Evolutionary conservation across 1,139 yeast genomes (phyloP).

Genomic region (Suhomyces taliae): DNA sequence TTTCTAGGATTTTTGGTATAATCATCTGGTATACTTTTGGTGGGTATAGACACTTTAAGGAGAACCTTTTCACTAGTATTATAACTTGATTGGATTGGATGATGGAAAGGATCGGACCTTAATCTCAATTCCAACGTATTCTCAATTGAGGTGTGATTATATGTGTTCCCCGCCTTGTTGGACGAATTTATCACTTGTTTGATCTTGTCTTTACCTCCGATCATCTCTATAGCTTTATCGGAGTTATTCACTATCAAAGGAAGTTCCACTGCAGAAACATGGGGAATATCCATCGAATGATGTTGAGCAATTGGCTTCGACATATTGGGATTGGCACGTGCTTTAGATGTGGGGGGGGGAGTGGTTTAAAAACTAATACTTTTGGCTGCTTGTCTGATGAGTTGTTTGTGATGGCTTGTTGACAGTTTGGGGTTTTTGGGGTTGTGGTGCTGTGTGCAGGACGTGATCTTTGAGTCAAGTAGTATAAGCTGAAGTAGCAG

Average conservation of each 20-base stretch:
- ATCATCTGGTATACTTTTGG: slow-evolving; percentile 41
- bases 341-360: no score
- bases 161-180: slow-evolving; percentile 13
- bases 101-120: slow-evolving; percentile 74
- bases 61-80: slow-evolving; percentile 61
- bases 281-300: slow-evolving; percentile 71
- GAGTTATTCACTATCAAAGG: slow-evolving; percentile 71
- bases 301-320: slow-evolving; percentile 39
- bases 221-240: slow-evolving; percentile 64
- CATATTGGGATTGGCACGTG: slow-evolving; percentile 1
- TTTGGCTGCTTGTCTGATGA: no score
- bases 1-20: slow-evolving; percentile 39
- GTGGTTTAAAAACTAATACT: no score
- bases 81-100: slow-evolving; percentile 66
- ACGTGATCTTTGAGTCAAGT: no score
- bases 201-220: slow-evolving; percentile 68
- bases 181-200: slow-evolving; percentile 35
- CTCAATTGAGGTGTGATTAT: slow-evolving; percentile 18
- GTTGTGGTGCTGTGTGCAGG: no score
- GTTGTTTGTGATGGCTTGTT: no score
- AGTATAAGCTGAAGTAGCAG: no score
- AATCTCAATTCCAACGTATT: slow-evolving; percentile 60
- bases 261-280: slow-evolving; percentile 71
- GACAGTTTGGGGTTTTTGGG: no score
- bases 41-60: slow-evolving; percentile 70